These are phyloP conservation scores for Cyanodermella asteris DNA, from an alignment of 2,329 filamentous ascomycete species.

Conservation along the genomic window DNA sequence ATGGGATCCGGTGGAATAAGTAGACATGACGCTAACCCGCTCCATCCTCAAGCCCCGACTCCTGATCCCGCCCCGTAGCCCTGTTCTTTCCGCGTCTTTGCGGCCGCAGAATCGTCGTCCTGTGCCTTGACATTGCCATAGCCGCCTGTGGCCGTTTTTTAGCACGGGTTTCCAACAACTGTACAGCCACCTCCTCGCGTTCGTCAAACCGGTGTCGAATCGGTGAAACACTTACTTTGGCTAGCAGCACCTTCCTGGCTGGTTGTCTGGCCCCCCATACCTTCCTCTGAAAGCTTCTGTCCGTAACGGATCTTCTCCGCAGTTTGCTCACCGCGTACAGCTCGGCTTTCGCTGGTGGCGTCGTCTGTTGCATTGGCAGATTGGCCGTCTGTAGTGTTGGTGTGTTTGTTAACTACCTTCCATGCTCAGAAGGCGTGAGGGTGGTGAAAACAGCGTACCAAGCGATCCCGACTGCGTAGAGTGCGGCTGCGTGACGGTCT, in stretches of 20 bases:
- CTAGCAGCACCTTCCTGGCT: conserved; percentile 16
- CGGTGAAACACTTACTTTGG: conserved; percentile 16
- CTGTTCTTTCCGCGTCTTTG: conserved; percentile 25
- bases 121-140: conserved; percentile 20
- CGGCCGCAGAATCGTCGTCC: conserved; percentile 17
- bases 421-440: too few relatives aligned
- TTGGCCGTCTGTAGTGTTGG: not conserved
- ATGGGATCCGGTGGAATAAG: too few relatives aligned
- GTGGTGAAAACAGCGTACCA: conserved; percentile 21
- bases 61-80: conserved; percentile 32
- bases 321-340: conserved; percentile 20
- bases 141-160: conserved; percentile 8
- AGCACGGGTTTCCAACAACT: too few relatives aligned
- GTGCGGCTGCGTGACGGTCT: conserved; percentile 26
- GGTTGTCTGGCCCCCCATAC: conserved; percentile 31
- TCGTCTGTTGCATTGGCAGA: conserved; percentile 1
- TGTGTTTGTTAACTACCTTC: too few relatives aligned
- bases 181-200: conserved; percentile 12
- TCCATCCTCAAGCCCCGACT: conserved; percentile 26
- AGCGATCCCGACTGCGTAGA: conserved; percentile 35
- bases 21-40: too few relatives aligned
- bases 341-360: conserved; percentile 9
- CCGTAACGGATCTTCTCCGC: conserved; percentile 33
- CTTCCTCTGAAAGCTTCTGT: conserved; percentile 32
- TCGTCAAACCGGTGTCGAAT: conserved; percentile 10